A percentile compares a stretch with the other conserved stretches of the same genome.
Conservation (phyloP, 75 land plant species). For the Azolla pinnata region DNA sequence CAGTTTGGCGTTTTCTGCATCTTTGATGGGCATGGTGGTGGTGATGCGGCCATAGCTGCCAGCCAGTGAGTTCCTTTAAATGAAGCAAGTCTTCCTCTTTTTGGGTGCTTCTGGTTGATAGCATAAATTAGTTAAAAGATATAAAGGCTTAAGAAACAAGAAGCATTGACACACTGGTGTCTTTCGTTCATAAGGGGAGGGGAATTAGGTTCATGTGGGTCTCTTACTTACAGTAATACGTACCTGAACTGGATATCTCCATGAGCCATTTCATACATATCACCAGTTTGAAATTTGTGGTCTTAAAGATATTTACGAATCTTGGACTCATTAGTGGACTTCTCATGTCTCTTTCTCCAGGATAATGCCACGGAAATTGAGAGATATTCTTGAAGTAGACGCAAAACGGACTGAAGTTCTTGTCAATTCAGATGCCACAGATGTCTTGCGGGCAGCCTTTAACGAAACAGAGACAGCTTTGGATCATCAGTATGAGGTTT, state of each 20-base stretch:
- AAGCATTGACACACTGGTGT: too few relatives aligned
- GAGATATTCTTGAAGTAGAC: constrained; percentile 42
- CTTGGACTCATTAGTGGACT: not conserved
- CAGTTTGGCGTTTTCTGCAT: constrained; percentile 93
- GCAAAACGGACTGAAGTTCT: constrained; percentile 44
- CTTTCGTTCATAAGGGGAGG: too few relatives aligned
- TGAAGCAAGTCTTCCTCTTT: too few relatives aligned
- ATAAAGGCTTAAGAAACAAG: too few relatives aligned
- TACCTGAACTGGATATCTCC: too few relatives aligned
- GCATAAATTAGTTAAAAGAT: too few relatives aligned
- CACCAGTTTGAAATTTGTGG: too few relatives aligned
- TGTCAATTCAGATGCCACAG: constrained; percentile 58
- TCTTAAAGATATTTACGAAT: too few relatives aligned
- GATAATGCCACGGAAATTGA: constrained; percentile 59
- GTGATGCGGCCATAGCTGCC: constrained; percentile 65
- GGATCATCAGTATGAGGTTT: constrained; percentile 81
- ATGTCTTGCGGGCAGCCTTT: constrained; percentile 79
- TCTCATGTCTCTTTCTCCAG: constrained; percentile 22
- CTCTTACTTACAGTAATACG: too few relatives aligned
- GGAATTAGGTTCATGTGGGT: too few relatives aligned
- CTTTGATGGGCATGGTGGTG: constrained; percentile 98
- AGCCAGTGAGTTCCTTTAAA: constrained; percentile 85
- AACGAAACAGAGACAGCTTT: constrained; percentile 62
- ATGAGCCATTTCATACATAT: too few relatives aligned
- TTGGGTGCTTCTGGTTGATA: too few relatives aligned